phyloP scores from a whole-genome alignment of 1,139 yeast genomes.

The Debaryomycetaceae sp. region DNA sequence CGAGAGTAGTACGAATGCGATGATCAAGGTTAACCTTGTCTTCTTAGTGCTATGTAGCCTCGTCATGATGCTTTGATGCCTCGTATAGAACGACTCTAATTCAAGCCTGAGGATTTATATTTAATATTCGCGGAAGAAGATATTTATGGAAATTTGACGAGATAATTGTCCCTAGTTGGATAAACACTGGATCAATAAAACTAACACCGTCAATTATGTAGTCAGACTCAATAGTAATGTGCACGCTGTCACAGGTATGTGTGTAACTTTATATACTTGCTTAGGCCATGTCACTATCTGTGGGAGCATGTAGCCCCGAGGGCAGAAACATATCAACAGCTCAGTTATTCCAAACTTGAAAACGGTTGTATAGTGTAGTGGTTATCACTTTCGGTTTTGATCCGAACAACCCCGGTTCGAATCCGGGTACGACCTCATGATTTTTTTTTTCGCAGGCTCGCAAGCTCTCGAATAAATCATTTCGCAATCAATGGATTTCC shows the following conservation, averaged over 20 bases:
- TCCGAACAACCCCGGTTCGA: conserved; percentile 94
- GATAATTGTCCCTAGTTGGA: background rate
- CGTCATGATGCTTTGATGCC: background rate
- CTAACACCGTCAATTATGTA: too few species aligned
- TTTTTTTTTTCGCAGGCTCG: conserved; percentile 23
- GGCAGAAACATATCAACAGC: too few species aligned
- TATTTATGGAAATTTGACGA: background rate
- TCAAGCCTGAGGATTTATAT: background rate
- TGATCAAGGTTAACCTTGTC: background rate
- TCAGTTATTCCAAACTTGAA: too few species aligned
- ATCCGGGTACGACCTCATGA: conserved; percentile 82
- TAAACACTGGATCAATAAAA: too few species aligned
- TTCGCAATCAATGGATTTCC: background rate
- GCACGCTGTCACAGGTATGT: too few species aligned
- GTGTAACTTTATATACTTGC: too few species aligned
- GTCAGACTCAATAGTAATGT: too few species aligned
- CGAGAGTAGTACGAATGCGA: background rate
- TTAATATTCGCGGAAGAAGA: background rate
- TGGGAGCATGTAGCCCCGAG: too few species aligned
- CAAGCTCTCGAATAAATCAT: background rate
- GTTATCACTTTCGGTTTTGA: conserved; percentile 52
- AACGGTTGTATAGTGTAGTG: conserved; percentile 33
- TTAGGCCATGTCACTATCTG: too few species aligned
- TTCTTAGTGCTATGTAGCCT: conserved; percentile 2
- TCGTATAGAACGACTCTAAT: background rate